Percentiles rank a stretch among this genome's conserved stretches.
Evolutionary conservation across 1,284 basidiomycete genomes (phyloP).

Genomic region (Trametes versicolor): DNA sequence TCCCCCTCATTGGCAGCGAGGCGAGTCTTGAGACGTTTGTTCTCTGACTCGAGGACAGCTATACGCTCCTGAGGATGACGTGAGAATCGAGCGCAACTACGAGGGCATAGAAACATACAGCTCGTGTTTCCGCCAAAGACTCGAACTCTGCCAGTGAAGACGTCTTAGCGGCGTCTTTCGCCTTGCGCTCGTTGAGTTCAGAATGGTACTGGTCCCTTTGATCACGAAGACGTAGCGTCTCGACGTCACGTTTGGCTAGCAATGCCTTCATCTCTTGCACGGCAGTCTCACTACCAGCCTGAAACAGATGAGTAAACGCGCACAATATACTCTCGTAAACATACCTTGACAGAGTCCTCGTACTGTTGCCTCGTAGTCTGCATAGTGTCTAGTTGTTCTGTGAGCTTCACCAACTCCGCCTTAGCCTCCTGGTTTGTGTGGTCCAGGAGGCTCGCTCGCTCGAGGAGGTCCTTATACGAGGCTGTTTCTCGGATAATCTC

Average conservation of each 20-base stretch:
- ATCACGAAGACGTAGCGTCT: constrained; percentile 82
- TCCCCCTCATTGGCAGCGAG: constrained; percentile 81
- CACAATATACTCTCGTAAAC: constrained; percentile 17
- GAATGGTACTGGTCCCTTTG: constrained; percentile 81
- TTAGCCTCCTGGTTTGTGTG: constrained; percentile 49
- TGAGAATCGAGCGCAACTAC: constrained; percentile 11
- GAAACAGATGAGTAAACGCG: constrained; percentile 28
- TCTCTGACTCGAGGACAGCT: constrained; percentile 76
- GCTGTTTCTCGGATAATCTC: constrained; percentile 57
- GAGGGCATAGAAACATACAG: constrained; percentile 53
- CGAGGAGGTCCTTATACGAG: constrained; percentile 59
- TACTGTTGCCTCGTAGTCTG: constrained; percentile 53
- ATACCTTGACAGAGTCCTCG: constrained; percentile 57
- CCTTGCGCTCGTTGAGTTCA: constrained; percentile 79
- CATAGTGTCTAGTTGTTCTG: constrained; percentile 53
- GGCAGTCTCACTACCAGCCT: constrained; percentile 59
- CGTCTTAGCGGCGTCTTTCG: constrained; percentile 70
- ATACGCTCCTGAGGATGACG: constrained; percentile 75
- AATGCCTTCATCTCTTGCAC: constrained; percentile 65
- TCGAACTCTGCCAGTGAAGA: constrained; percentile 79
- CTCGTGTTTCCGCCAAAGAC: constrained; percentile 73
- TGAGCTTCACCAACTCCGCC: constrained; percentile 49
- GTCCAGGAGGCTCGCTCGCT: constrained; percentile 56
- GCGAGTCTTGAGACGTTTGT: constrained; percentile 78
- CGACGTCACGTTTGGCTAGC: constrained; percentile 75